These are phyloP conservation scores for Deinandra increscens DNA, from an alignment of 129 eudicot species.

Conservation along the genomic window DNA sequence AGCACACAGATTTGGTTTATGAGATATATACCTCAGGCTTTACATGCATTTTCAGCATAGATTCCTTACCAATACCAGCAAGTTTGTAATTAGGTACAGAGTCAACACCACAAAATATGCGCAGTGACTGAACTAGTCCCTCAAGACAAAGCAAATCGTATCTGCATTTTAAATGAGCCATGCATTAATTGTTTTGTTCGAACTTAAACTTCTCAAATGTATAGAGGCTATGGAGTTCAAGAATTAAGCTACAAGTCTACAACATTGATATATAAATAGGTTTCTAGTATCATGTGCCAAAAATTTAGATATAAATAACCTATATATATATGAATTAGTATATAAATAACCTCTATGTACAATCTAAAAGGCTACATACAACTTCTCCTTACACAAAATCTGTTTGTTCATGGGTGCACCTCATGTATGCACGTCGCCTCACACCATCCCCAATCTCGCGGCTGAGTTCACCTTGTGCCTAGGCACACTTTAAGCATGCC, in stretches of 20 bases:
- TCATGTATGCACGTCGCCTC: background rate
- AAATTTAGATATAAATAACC: background rate
- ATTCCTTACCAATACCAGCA: constrained; percentile 39
- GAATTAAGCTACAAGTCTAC: background rate
- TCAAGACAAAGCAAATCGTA: constrained; percentile 98
- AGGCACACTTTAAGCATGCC: background rate
- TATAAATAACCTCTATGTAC: background rate
- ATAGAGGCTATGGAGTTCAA: background rate
- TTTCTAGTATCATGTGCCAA: background rate
- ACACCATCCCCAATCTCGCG: background rate
- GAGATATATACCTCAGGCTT: constrained; percentile 65
- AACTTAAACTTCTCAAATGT: background rate
- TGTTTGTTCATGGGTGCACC: background rate
- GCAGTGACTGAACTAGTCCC: constrained; percentile 83
- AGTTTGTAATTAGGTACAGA: constrained; percentile 62
- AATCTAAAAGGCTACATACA: background rate
- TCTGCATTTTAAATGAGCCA: constrained; percentile 40
- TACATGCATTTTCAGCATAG: constrained; percentile 87
- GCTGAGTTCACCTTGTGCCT: background rate
- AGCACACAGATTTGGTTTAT: constrained; percentile 9
- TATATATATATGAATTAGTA: background rate
- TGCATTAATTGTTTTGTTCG: background rate
- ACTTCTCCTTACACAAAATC: background rate
- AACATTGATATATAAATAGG: background rate
- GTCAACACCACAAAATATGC: constrained; percentile 66